Percentiles rank a stretch among this genome's conserved stretches.
Evolutionary conservation across 2,329 filamentous ascomycete species (phyloP).

Genomic region (Alternaria gansuensis): DNA sequence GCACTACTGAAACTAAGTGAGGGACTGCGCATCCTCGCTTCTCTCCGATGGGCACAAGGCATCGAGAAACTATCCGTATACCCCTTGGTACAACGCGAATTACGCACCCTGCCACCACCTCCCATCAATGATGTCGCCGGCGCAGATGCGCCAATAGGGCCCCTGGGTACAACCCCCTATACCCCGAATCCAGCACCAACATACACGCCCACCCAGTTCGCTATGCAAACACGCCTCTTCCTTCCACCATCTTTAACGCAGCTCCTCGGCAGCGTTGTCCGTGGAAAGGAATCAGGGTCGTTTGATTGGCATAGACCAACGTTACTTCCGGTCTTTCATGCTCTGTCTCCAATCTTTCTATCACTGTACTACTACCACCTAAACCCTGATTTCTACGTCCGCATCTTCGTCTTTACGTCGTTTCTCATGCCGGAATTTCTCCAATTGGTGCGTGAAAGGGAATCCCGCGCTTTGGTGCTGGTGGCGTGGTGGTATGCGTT

Average conservation of each 20-base stretch:
- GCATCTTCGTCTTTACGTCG: constrained; percentile 42
- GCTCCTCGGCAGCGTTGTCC: constrained; percentile 30
- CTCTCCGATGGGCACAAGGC: constrained; percentile 41
- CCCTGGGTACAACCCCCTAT: constrained; percentile 31
- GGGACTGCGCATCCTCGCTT: constrained; percentile 43
- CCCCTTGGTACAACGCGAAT: constrained; percentile 41
- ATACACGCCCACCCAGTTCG: constrained; percentile 24
- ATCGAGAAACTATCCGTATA: constrained; percentile 47
- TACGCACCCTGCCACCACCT: constrained; percentile 41
- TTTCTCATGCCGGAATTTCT: constrained; percentile 45
- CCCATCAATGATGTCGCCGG: constrained; percentile 24
- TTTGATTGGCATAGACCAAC: constrained; percentile 35
- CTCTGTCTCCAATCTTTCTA: constrained; percentile 45
- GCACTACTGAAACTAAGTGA: constrained; percentile 43
- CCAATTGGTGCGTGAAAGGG: constrained; percentile 31
- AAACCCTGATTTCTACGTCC: constrained; percentile 41
- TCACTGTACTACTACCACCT: constrained; percentile 47
- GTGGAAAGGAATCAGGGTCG: constrained; percentile 21
- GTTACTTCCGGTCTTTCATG: constrained; percentile 42
- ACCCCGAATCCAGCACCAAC: constrained; percentile 42
- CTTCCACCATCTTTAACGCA: constrained; percentile 41
- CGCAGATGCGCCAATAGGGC: constrained; percentile 20
- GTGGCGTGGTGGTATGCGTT: constrained; percentile 46
- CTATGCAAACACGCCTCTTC: constrained; percentile 32
- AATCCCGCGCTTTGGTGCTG: constrained; percentile 41